Base-by-base conservation (phyloP, 2,329 filamentous ascomycete species). In the Epichloe sibirici region DNA sequence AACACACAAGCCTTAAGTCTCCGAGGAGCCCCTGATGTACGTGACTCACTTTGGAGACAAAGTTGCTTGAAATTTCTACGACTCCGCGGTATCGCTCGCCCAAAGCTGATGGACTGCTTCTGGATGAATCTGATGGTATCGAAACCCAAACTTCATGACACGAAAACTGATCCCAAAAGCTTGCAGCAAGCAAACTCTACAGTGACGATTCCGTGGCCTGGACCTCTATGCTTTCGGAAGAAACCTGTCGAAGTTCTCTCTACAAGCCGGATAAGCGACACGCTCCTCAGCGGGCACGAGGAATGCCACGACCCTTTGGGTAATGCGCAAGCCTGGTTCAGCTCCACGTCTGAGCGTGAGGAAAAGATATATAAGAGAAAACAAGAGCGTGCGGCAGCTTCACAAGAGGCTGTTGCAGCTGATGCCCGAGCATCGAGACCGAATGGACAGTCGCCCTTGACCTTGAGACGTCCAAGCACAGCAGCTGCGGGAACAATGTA, bases 401-500 rank as follows among this genome's bases (percentile, higher is more conserved):
- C 68, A 3, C 73, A 67, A 51, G 74, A 79, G 21, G 63, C 69
- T 38, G 67, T 59, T 63, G 73, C 39, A 62, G 65, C 48, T 69
- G 78, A 57, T 61, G 64, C 74, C 67, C 58, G 67, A 66, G 25
- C 70, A 65, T 53, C 69, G 65, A 65, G 58, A 49, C 59, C 73
- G 25, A 77, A 71, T 56, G 76, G 72, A 1, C 71, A 77, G 48
- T 81, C 80, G 7, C 76, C 79, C 6, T 58, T 76, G 21, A 69
- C 71, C 15, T 59, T 78, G 6, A 73, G 78, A 56, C 71, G 78
- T 58, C 67, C 75, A 39, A 76, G 72, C 57, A 73, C 69, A 6
- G 63, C 69, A 12, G 66, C 70, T 5, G 67, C 71, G 25, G 76
- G 78, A 43, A 74, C 77, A 2, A 81, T 88, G 66, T 88, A 88